Conservation (phyloP, 2,329 filamentous ascomycete species). For the Aspergillus nomiae region DNA sequence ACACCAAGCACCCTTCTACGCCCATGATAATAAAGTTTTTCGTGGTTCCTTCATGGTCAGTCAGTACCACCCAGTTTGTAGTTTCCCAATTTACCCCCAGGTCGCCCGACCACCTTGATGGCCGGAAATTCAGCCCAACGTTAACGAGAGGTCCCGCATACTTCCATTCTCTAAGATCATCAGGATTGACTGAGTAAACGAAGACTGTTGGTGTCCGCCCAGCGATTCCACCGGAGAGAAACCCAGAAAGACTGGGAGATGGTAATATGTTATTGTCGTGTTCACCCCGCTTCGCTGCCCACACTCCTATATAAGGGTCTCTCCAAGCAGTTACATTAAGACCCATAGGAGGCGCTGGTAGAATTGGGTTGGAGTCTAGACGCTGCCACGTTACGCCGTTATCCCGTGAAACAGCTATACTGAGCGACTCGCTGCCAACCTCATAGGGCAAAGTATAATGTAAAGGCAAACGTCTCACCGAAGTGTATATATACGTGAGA, state of each 20-base stretch:
- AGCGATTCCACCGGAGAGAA: slow-evolving; percentile 52
- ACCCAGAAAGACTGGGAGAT: slow-evolving; percentile 43
- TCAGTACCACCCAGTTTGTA: slow-evolving; percentile 49
- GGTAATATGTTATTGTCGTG: slow-evolving; percentile 5
- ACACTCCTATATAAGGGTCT: slow-evolving; percentile 42
- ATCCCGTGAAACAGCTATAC: slow-evolving; percentile 41
- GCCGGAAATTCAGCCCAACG: slow-evolving; percentile 40
- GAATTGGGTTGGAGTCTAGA: slow-evolving; percentile 39
- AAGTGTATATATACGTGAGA: slow-evolving; percentile 45
- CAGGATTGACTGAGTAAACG: slow-evolving; percentile 46
- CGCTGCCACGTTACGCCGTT: slow-evolving; percentile 42
- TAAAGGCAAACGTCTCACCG: slow-evolving; percentile 42
- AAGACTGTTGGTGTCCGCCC: slow-evolving; percentile 49
- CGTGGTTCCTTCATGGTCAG: slow-evolving; percentile 30
- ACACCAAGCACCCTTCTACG: slow-evolving; percentile 44
- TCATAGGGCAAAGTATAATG: slow-evolving; percentile 44
- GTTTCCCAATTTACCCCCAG: slow-evolving; percentile 57
- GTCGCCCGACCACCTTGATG: slow-evolving; percentile 52
- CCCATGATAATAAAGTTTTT: slow-evolving; percentile 50
- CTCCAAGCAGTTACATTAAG: slow-evolving; percentile 45
- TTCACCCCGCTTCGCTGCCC: slow-evolving; percentile 27
- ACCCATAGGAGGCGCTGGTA: slow-evolving; percentile 35
- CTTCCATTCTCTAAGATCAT: slow-evolving; percentile 47
- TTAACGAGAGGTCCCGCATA: slow-evolving; percentile 49
- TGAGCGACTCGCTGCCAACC: slow-evolving; percentile 39